Evolutionary conservation across 2,329 filamentous ascomycete genomes (phyloP), one percentile per base, ranked within the genome.

Genomic region (Sordariomycetes sp.): DNA sequence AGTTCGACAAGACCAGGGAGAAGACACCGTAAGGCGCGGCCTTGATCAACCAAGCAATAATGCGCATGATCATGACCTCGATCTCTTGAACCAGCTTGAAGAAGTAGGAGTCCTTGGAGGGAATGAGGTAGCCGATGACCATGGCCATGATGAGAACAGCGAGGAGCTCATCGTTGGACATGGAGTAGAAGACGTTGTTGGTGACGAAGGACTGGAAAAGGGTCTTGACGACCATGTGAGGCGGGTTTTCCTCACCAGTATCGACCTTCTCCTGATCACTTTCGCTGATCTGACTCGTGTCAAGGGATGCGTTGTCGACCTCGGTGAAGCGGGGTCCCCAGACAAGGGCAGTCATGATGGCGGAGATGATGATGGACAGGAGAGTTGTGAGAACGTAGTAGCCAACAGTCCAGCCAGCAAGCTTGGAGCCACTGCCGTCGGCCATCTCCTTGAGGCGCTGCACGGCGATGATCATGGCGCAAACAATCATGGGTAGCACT

Each of bases 401-500:
- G 12, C 57, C 54, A 15, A 72, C 55, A 1, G 66, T 68, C 61
- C 59, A 70, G 18, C 47, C 49, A n/a, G 66, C 68, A 0, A 72
- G 57, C 33, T 50, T 49, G 9, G 16, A 16, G 29, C 39, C 39
- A 20, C 53, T 57, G 6, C 60, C 66, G 10, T 61, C 58, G 9
- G 61, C 51, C 59, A 72, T 66, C 6, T 53, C 57, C 14, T 63
- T 58, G 7, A 72, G 54, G n/a, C 58, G 56, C 30, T 66, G 64
- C 6, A 72, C 53, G 5, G 68, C 64, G 14, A 71, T 54, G 30
- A 72, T 62, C 56, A 72, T 70, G 17, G 68, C 66, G 7, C 58
- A 62, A 18, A 71, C 53, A 27, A 72, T 72, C 35, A 72, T 48
- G 3, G 68, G 68, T 2, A 72, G 53, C 1, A 72, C 68, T 68